Base-by-base conservation (phyloP, 2,329 filamentous ascomycete species). In the Diaporthe sp. region DNA sequence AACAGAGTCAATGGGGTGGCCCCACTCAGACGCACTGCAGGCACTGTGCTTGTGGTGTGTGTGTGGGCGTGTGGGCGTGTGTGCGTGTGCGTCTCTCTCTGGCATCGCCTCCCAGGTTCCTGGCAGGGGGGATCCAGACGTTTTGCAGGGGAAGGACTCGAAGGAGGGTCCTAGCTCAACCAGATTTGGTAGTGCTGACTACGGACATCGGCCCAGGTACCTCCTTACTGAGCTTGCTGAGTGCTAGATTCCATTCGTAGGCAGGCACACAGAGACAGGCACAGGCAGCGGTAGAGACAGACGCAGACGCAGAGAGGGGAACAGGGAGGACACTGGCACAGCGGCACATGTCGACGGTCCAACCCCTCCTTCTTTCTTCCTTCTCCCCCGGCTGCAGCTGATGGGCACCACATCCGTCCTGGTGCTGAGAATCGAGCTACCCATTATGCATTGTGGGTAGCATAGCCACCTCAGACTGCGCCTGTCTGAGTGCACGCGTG, bases 381-480 rank as follows among this genome's bases (percentile, higher is more conserved):
- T 7, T 40, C 25, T 12, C 38, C 22, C 38, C n/a, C 40, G 40
- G 40, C 42, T 47, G 61, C 61, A 66, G 61, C 42, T 66, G 42
- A 50, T 50, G 45, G 42, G 6, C 61, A 35, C 30, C 45, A 68
- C 6, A 50, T 68, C 6, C 33, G 33, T 40, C 64, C 17, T 68
- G 64, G 64, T 54, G 64, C 28, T 52, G 30, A 35, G 35, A 52
- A 7, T 28, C 45, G 64, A 38, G 60, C 33, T 61, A 38, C 47
- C 58, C 54, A 47, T 38, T 33, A 42, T 54, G 57, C 57, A 61
- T 54, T 61, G 38, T 30, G 69, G 57, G 47, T 40, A 64, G 69
- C 68, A 71, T 57, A 47, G 69, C 69, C 69, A 61, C 57, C 42
- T 61, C 57, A 68, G 54, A 47, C 68, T 71, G 54, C 45, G 68